Base-by-base conservation (phyloP, 768 basidiomycete genomes). In the Cubamyces lactineus region DNA sequence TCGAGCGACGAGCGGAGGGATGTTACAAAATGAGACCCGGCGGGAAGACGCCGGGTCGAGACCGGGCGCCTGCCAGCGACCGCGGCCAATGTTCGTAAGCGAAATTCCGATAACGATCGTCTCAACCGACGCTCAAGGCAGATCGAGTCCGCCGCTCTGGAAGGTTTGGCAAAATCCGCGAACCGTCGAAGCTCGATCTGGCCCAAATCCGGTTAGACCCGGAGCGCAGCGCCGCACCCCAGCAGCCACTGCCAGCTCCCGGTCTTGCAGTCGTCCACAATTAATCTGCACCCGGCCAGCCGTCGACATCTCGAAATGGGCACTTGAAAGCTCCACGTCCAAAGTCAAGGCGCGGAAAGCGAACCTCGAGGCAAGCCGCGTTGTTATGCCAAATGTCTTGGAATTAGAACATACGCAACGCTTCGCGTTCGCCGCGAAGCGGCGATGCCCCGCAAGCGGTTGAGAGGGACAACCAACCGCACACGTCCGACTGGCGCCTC, bases 171-270 rank as follows among this genome's bases (percentile, higher is more conserved):
- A 24, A n/a, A 56, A 43, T 45, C 57, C 57, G 57, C 57, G 57
- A 59, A 59, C 40, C 57, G 34, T 43, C 57, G 57, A 59, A 59
- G 57, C 57, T 59, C 57, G 57, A 51, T 28, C 11, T 41, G n/a
- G 41, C 49, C 57, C 57, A 59, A 34, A 59, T 15, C 41, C 41
- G 41, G 57, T 59, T 59, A 59, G 57, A 8, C 49, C 41, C 57
- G 57, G 57, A 45, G 19, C 17, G 11, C 5, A 15, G 49, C 57
- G 49, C 23, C 56, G 39, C 23, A 13, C 8, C 30, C 8, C 21
- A n/a, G 21, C 45, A n/a, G 3, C 19, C 4, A 12, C 42, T 43
- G 17, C 42, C 17, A 43, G 19, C 42, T 4, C 42, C 17, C 42
- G 42, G 42, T 17, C 42, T 17, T 3, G 28, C 28, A 21, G 2